Conservation (phyloP, 2,329 filamentous ascomycete species). For the Nemania sp. region DNA sequence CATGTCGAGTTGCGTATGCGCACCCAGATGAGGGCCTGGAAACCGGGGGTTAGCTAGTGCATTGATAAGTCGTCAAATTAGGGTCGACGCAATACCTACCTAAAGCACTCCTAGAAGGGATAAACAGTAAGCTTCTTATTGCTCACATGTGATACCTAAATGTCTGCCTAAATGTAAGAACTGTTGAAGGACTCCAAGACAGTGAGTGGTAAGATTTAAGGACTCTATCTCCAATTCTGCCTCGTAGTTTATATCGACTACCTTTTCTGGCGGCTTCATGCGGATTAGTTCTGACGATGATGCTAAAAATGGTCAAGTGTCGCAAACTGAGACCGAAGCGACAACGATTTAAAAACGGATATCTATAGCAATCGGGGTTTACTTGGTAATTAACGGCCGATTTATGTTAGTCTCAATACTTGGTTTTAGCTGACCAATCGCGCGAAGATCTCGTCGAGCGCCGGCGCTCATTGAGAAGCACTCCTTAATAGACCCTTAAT, state of each 20-base stretch:
- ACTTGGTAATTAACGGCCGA: not conserved
- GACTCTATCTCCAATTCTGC: not conserved
- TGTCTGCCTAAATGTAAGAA: constrained; percentile 19
- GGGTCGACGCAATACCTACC: constrained; percentile 7
- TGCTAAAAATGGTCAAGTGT: not conserved
- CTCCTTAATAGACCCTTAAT: too few species aligned
- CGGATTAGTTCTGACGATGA: not conserved
- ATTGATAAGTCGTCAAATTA: constrained; percentile 8
- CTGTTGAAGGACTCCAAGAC: constrained; percentile 11
- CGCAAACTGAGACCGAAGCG: not conserved
- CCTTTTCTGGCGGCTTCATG: not conserved
- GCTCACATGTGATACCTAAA: constrained; percentile 11
- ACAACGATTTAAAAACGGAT: not conserved
- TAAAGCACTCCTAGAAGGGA: not conserved
- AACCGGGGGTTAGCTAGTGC: constrained; percentile 16
- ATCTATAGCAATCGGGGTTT: not conserved
- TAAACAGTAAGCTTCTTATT: constrained; percentile 33
- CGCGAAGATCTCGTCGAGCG: not conserved
- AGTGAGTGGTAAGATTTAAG: not conserved
- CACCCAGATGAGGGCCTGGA: constrained; percentile 12
- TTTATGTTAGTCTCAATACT: not conserved
- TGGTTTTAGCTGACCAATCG: constrained; percentile 1
- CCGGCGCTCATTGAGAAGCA: too few species aligned
- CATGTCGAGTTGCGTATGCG: constrained; percentile 5
- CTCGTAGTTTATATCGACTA: not conserved